Evolutionary conservation across 108 stramenopile genomes (phyloP).

Genomic region (Nitzschia palea): DNA sequence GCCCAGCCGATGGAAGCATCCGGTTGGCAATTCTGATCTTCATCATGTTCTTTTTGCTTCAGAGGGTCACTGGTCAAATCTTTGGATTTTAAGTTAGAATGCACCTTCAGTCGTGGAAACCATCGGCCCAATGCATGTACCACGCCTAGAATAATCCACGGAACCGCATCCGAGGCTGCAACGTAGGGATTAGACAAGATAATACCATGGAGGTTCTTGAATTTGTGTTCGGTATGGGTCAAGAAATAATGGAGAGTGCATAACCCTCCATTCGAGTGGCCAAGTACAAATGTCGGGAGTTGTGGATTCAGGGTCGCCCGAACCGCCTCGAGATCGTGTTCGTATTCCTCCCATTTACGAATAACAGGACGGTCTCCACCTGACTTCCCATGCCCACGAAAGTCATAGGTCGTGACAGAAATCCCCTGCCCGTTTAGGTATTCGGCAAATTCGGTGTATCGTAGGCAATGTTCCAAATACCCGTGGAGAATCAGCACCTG

Average conservation of each 20-base stretch:
- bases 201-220: not conserved
- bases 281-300: constrained; percentile 16
- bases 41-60: constrained; percentile 21
- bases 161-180: not conserved
- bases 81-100: constrained; percentile 5
- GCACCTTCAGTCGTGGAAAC: constrained; percentile 16
- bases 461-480: constrained; percentile 28
- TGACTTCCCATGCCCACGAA: constrained; percentile 33
- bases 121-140: not conserved
- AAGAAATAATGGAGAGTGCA: constrained; percentile 8
- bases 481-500: constrained; percentile 24
- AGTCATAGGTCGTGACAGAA: constrained; percentile 18
- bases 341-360: constrained; percentile 12
- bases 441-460: constrained; percentile 31
- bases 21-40: constrained; percentile 3
- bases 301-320: not conserved
- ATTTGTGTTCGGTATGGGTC: not conserved
- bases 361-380: constrained; percentile 17
- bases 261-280: constrained; percentile 30
- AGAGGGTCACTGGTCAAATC: constrained; percentile 10
- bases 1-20: constrained; percentile 23
- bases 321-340: constrained; percentile 21
- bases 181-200: constrained; percentile 24
- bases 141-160: constrained; percentile 1
- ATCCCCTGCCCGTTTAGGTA: constrained; percentile 11